Base-by-base conservation (phyloP, 2,329 filamentous ascomycete species). In the Fusarium keratoplasticum region DNA sequence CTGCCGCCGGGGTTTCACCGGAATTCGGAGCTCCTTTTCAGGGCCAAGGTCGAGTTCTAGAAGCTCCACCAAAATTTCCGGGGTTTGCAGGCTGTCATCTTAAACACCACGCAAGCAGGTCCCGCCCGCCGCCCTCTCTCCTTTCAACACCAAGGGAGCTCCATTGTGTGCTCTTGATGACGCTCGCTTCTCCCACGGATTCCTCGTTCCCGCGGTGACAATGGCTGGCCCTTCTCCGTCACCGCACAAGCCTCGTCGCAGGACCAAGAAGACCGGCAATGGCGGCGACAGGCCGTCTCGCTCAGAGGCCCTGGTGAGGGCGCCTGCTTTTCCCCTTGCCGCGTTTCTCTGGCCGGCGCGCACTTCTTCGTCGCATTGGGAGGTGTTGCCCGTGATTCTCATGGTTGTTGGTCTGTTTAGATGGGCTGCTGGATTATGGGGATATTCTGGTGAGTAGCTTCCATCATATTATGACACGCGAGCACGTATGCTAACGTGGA, bases 261-360 rank as follows among this genome's bases (percentile, higher is more conserved):
- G 87, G 83, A 78, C 80, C 69, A 91, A 88, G 81, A 90, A 88
- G 80, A 80, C 83, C 44, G 82, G 82, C 69, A 82, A 83, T 71
- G 82, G 80, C 62, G 63, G 59, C 77, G 83, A 84, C 71, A 82
- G 84, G 50, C 77, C 75, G 31, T 33, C 71, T 42, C 80, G 78
- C 33, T 64, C 77, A 61, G 88, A 89, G 72, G 81, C 85, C 60
- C 82, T 89, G 64, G 82, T 88, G 61, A 86, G 87, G 59, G 83
- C 86, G 47, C 96, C 96, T 35, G 90, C 94, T 5, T 98, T 98
- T 80, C 96, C 96, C 44, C 89, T 99, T 25, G 95, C 95, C 2
- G 92, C 95, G n/a, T 96, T 99, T 80, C 89, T 99, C 60, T 98
- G 96, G 94, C 95, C 95, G 60, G 94, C 95, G 25, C 92, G 95